These are phyloP conservation scores for Mortierella sp. DNA, from an alignment of 371 early-diverging fungal species.

Conservation along the genomic window DNA sequence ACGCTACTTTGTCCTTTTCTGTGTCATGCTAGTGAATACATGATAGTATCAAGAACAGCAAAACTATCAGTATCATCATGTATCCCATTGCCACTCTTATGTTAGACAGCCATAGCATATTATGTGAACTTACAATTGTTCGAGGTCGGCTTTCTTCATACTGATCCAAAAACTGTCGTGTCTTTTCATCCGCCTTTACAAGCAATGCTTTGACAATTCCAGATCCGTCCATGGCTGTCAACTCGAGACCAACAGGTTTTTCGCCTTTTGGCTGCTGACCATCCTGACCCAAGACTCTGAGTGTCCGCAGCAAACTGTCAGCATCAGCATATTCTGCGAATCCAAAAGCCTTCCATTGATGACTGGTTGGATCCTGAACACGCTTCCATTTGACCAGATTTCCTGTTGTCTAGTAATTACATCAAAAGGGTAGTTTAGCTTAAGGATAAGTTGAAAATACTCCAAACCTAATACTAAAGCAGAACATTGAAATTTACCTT, in stretches of 20 bases:
- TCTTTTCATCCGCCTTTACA: constrained; percentile 82
- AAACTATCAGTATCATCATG: neutral
- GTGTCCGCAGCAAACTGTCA: constrained; percentile 74
- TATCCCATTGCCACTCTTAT: neutral
- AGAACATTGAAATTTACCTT: constrained; percentile 67
- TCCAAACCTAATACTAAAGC: no score
- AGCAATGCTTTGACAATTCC: constrained; percentile 69
- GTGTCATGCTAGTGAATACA: constrained; percentile 55
- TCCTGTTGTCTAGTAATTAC: constrained; percentile 68
- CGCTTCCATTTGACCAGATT: constrained; percentile 79
- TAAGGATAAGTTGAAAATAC: neutral
- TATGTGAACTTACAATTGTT: constrained; percentile 51
- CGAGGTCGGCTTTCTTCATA: constrained; percentile 61
- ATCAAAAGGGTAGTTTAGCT: neutral
- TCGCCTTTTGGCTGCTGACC: constrained; percentile 59
- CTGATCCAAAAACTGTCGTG: constrained; percentile 72
- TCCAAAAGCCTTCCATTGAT: constrained; percentile 83
- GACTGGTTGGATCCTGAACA: constrained; percentile 70
- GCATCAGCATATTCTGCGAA: constrained; percentile 85
- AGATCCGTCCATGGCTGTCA: constrained; percentile 73
- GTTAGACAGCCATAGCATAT: no score
- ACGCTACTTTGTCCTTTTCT: constrained; percentile 58
- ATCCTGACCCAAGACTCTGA: constrained; percentile 80
- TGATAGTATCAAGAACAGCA: neutral
- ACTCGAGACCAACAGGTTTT: constrained; percentile 58